Percentiles rank a stretch among this genome's conserved stretches.
These are phyloP conservation scores for Phialophora chinensis DNA, from an alignment of 2,329 filamentous ascomycete species.

Conservation along the genomic window DNA sequence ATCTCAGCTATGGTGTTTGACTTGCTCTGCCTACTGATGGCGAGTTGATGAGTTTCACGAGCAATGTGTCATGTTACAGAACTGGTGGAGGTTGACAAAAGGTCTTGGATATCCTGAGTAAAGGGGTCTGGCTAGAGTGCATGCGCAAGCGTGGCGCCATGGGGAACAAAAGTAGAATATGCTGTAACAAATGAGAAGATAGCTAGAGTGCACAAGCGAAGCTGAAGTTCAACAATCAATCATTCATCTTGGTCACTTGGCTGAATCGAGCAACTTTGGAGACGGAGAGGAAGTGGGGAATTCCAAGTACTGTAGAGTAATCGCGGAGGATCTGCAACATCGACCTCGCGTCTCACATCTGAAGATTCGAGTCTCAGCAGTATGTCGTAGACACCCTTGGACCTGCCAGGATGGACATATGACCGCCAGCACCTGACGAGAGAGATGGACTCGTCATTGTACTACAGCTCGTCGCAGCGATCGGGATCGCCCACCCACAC, in stretches of 20 bases:
- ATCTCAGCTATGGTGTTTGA: background rate
- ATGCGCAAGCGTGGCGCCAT: conserved; percentile 1
- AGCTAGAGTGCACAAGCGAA: background rate
- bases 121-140: background rate
- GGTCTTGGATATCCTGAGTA: background rate
- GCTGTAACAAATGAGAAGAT: background rate
- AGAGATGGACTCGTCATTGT: conserved; percentile 31
- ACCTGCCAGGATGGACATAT: background rate
- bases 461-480: conserved; percentile 23
- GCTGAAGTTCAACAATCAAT: background rate
- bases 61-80: conserved; percentile 10
- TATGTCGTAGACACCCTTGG: background rate
- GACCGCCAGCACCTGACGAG: conserved; percentile 5
- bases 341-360: background rate
- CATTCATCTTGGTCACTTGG: background rate
- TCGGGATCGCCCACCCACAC: conserved; percentile 44
- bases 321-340: background rate
- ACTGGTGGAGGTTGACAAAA: background rate
- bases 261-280: background rate
- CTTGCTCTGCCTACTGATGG: background rate
- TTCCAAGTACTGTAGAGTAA: background rate
- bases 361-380: background rate
- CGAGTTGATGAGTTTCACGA: conserved; percentile 5
- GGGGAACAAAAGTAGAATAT: background rate
- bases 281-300: conserved; percentile 1